Evolutionary conservation across 176 grass and related monocot species (phyloP), one percentile per base, ranked within the genome.

Genomic region (maize (Zea mays)): DNA sequence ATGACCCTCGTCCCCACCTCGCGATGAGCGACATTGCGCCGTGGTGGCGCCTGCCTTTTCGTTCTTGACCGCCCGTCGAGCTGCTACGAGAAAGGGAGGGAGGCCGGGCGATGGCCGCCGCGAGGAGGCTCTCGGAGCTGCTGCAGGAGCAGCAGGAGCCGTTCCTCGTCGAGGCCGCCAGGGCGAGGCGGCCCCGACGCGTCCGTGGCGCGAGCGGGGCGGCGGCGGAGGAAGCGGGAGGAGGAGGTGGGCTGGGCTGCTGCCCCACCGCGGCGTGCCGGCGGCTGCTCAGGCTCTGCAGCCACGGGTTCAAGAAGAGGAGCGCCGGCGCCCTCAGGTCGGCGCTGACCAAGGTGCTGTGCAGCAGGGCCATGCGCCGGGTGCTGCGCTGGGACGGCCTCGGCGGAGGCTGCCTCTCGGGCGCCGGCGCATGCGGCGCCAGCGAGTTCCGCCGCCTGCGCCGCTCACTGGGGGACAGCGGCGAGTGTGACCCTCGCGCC

Each of bases 61-160:
- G 55, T 10, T 4, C 55, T 57, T 57, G 55, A 57, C 55, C n/a
- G 20, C 55, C 55, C n/a, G 55, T 7, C 20, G n/a, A 27, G 27
- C 27, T 27, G 27, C 27, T 27, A 27, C 27, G 27, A 27, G 1
- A 27, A 27, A 27, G 27, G 27, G 27, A 27, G 27, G 27, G 27
- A 27, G 27, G 27, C 27, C 27, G 27, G 27, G 27, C 27, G 27
- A 27, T 27, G 82, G 61, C 83, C 62, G 81, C 89, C 5, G 51
- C 69, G 33, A 87, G 88, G 88, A 93, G 88, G 85, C 96, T 99
- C 17, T 99, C 81, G 75, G 96, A 99, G 88, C 84, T 99, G 65
- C 86, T 99, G 36, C 85, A 89, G 74, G 96, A 99, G 84, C 92
- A 96, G 69, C 96, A 99, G 72, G 96, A 99, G 68, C 96, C 96